These are phyloP conservation scores for Coniochaeta sp. DNA, from an alignment of 2,329 filamentous ascomycete genomes.

Conservation along the genomic window DNA sequence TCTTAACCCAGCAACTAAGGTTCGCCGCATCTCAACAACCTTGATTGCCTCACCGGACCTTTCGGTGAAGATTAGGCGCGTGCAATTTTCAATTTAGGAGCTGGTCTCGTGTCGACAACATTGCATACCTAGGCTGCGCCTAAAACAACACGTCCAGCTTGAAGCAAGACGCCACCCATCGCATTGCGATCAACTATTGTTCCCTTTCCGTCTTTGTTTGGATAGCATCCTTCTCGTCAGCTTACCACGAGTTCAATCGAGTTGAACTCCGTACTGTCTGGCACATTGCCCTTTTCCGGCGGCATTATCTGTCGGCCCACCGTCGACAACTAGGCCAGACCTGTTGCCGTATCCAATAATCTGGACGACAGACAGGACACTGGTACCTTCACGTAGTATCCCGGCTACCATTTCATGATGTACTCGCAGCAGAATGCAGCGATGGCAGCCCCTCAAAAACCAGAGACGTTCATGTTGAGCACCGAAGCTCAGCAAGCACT, in stretches of 20 bases:
- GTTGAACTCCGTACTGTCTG: background rate
- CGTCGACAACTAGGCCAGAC: background rate
- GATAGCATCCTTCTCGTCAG: background rate
- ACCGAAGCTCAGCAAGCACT: conserved; percentile 94
- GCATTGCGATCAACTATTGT: background rate
- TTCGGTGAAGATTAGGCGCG: background rate
- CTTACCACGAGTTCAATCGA: background rate
- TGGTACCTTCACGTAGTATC: background rate
- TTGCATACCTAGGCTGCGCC: background rate
- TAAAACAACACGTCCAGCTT: background rate
- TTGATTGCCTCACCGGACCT: background rate
- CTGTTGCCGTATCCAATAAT: background rate
- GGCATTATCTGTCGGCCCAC: background rate
- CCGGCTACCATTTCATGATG: conserved; percentile 41
- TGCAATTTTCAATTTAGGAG: background rate
- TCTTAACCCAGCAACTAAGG: background rate
- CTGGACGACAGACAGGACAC: background rate
- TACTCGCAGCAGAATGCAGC: conserved; percentile 61
- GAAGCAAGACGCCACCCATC: background rate
- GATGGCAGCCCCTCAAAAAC: conserved; percentile 91
- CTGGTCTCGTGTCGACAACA: background rate
- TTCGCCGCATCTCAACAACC: background rate
- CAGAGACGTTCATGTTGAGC: conserved; percentile 97
- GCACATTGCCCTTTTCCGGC: background rate
- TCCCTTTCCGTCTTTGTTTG: background rate